Base-by-base conservation (phyloP, 306 rosid species). In the Hippophae tibetana region DNA sequence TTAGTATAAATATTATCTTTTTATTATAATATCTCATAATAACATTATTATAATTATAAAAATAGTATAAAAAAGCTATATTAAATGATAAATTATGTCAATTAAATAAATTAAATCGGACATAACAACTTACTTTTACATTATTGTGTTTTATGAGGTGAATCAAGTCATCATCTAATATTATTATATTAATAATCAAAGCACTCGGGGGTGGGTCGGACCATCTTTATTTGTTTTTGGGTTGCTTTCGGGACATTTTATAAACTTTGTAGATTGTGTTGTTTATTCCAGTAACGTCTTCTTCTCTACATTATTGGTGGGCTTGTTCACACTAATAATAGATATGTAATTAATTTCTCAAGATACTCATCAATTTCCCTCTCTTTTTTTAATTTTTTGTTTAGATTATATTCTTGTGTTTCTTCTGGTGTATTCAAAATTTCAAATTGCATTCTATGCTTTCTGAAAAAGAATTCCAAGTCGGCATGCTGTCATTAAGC, bases 401-500 rank as follows among this genome's bases (percentile, higher is more conserved):
- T 25, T 52, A 47, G 47, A 31, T 31, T 31, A 31, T 31, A 2
- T 31, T 31, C 38, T 31, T 31, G 5, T 31, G 38, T 31, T 31
- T 31, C 38, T 31, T 13, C 40, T 71, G 66, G 23, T 18, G 23
- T 18, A 18, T 18, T 18, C 23, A 18, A 18, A 18, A 18, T 18
- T 62, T 72, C 59, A 66, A 73, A 53, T 51, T 69, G 31, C 23
- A 47, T 63, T 58, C 54, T 76, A 64, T 18, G 72, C 84, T 72
- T 68, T 75, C 27, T 31, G 73, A 72, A 67, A 70, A 85, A 77
- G 72, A 82, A 79, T 90, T 84, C 94, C 84, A 77, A 77, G 65
- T 69, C 72, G 79, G 85, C 81, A 75, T 81, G 84, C 79, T 77
- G 84, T 87, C 90, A 86, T 70, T 47, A 66, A 81, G 72, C 88